Evolutionary conservation across 129 eudicot species (phyloP).

Genomic region (Silybum marianum): DNA sequence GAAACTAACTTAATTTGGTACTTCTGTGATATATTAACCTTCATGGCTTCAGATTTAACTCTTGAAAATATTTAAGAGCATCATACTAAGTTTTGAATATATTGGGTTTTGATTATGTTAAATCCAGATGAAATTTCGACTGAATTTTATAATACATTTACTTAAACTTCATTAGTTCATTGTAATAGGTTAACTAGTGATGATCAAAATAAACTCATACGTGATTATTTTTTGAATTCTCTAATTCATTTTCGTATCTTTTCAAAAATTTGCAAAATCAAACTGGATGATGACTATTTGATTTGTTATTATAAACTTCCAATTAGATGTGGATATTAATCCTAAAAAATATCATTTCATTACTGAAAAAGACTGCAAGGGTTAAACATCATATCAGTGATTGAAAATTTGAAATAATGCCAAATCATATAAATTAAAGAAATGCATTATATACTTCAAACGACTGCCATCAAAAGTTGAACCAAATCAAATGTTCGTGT

Average conservation of each 20-base stretch:
- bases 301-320: no score
- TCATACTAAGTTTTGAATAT: not conserved
- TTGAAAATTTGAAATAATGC: not conserved
- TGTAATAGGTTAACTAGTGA: not conserved
- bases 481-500: not conserved
- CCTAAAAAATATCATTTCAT: not conserved
- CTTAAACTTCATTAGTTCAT: not conserved
- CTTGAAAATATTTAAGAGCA: not conserved
- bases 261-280: not conserved
- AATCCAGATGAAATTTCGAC: not conserved
- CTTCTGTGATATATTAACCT: not conserved
- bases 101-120: not conserved
- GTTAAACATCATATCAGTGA: not conserved
- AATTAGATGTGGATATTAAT: not conserved
- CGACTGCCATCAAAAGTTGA: not conserved
- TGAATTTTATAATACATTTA: not conserved
- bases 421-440: not conserved
- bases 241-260: not conserved
- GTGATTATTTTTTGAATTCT: not conserved
- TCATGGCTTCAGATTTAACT: not conserved
- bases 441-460: not conserved
- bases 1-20: not conserved
- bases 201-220: not conserved
- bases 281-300: not conserved
- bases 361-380: not conserved